Evolutionary conservation across 2,329 filamentous ascomycete genomes (phyloP).

Genomic region (Coniella vitis): DNA sequence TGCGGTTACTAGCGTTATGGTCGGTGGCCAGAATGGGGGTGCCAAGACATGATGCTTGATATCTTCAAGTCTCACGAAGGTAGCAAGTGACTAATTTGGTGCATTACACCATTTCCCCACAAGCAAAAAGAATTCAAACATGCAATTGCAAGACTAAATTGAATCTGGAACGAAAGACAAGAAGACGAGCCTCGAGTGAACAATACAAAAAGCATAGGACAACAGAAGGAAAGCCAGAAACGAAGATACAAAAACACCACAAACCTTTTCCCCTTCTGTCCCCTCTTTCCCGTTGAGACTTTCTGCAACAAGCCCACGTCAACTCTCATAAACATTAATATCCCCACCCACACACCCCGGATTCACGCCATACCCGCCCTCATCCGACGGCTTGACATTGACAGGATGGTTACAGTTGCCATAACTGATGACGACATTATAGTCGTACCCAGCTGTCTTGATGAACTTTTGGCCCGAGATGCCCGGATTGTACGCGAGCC

Average conservation of each 20-base stretch:
- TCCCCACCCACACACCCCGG: slow-evolving; percentile 5
- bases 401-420: slow-evolving; percentile 1
- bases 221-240: no score
- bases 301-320: no score
- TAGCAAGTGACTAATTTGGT: no score
- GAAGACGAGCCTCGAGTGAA: no score
- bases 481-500: background rate
- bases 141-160: no score
- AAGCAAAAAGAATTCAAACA: no score
- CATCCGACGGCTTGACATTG: background rate
- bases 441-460: background rate
- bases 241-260: no score
- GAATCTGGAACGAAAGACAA: no score
- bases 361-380: slow-evolving; percentile 6
- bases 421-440: slow-evolving; percentile 7
- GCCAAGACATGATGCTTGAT: background rate
- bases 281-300: no score
- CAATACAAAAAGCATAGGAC: no score
- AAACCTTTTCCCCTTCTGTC: background rate
- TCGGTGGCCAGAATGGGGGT: background rate
- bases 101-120: no score
- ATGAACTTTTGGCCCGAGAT: slow-evolving; percentile 12
- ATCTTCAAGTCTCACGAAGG: no score
- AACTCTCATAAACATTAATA: slow-evolving; percentile 1
- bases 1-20: background rate